Conservation (phyloP, 106 monocot species). For the Platanthera guangdongensis region DNA sequence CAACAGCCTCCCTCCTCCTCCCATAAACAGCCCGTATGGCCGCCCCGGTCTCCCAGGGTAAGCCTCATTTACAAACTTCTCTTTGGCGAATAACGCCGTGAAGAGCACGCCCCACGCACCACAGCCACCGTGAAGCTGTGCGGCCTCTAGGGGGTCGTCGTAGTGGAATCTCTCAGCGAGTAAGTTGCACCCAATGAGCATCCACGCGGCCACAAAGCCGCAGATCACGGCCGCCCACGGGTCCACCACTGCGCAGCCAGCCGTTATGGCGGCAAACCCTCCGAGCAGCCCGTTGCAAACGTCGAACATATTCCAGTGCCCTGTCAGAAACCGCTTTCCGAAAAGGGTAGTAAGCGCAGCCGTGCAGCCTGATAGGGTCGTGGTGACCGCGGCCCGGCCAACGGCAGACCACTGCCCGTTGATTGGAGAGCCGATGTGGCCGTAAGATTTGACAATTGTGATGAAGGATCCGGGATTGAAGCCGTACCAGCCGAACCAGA, state of each 20-base stretch:
- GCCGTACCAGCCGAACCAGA: conserved; percentile 28
- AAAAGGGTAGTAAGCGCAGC: conserved; percentile 20
- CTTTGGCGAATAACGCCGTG: conserved; percentile 14
- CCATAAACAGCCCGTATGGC: conserved; percentile 21
- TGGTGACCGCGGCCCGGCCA: conserved; percentile 21
- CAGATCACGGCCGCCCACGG: conserved; percentile 19
- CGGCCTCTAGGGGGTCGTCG: conserved; percentile 24
- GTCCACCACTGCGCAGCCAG: conserved; percentile 16
- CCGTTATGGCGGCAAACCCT: conserved; percentile 22
- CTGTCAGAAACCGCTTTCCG: conserved; percentile 2
- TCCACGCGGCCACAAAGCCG: conserved; percentile 21
- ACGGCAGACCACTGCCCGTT: conserved; percentile 17
- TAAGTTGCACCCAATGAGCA: conserved; percentile 13
- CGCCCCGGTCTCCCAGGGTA: conserved; percentile 12
- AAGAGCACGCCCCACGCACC: conserved; percentile 21
- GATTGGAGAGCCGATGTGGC: background rate
- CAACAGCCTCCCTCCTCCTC: conserved; percentile 17
- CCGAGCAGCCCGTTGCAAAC: conserved; percentile 24
- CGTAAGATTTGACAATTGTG: conserved; percentile 13
- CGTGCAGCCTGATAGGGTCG: conserved; percentile 19
- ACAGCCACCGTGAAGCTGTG: conserved; percentile 24
- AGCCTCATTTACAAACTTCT: conserved; percentile 16
- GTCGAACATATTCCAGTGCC: conserved; percentile 21
- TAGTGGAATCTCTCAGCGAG: conserved; percentile 15
- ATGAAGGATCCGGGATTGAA: conserved; percentile 20